Percentiles rank a stretch among this genome's conserved stretches.
phyloP scores from a whole-genome alignment of 2,329 filamentous ascomycete genomes.

The Phoma sp. region DNA sequence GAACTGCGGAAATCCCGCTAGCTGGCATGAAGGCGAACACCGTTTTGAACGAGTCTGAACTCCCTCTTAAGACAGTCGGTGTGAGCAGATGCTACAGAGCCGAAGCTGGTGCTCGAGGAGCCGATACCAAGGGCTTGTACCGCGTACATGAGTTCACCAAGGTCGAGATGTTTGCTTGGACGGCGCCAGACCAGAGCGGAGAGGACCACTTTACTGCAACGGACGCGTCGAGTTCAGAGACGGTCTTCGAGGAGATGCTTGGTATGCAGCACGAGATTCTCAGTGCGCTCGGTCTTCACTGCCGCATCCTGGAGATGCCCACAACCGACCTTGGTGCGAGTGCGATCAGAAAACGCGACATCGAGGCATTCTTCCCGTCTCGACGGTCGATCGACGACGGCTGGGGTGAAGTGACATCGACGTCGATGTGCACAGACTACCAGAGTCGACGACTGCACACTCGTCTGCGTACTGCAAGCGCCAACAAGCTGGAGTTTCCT shows the following conservation, averaged over 20 bases:
- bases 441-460: conserved; percentile 85
- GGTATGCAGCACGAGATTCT: conserved; percentile 87
- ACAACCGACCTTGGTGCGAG: conserved; percentile 86
- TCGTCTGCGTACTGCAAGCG: conserved; percentile 62
- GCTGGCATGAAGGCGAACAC: conserved; percentile 86
- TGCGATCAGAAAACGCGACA: conserved; percentile 85
- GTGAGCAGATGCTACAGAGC: conserved; percentile 93
- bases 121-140: conserved; percentile 92
- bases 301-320: conserved; percentile 93
- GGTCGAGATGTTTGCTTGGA: conserved; percentile 97
- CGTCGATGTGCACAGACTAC: conserved; percentile 93
- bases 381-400: conserved; percentile 69
- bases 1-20: conserved; percentile 92
- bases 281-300: conserved; percentile 76
- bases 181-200: conserved; percentile 59
- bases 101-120: conserved; percentile 88
- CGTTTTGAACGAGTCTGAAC: conserved; percentile 66
- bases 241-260: conserved; percentile 83
- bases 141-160: conserved; percentile 99
- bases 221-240: conserved; percentile 53
- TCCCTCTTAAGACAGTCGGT: conserved; percentile 82
- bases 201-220: conserved; percentile 42
- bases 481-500: conserved; percentile 71
- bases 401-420: conserved; percentile 93
- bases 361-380: conserved; percentile 92